Base-by-base conservation (phyloP, 2,329 filamentous ascomycete genomes). In the Cyclaneusma minus region DNA sequence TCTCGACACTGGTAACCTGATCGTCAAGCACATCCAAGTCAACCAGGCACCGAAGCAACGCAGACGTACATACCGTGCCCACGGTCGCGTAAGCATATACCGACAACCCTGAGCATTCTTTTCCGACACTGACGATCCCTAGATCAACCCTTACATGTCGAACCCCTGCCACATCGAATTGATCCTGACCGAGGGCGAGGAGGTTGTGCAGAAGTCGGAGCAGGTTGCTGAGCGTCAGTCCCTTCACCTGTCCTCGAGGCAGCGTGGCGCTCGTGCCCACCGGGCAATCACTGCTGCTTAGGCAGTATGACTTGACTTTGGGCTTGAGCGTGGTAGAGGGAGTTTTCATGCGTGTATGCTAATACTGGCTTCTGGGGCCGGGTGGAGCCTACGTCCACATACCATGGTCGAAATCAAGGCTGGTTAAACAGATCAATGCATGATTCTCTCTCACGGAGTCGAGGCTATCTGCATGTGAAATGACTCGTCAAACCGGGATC, bases 121-220 rank as follows among this genome's bases (percentile, higher is more conserved):
- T 28, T 26, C 44, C 56, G 43, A 55, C 35, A 28, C 24, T n/a
- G 8, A 15, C 21, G 28, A 21, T 35, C 7, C 11, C 8, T 36
- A 94, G 85, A 98, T 98, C 70, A 98, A 98, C 78, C 89, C 89
- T 40, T 98, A 95, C 76, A 95, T 98, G 91, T 94, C 85, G 48
- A 92, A 92, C 77, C 89, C 89, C 48, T 98, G 87, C 81, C 89
- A 98, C 78, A 93, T 98, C 62, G 91, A 98, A 71, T 69, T 98
- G 52, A 98, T 98, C 74, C 75, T 98, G 49, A 93, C 87, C 55
- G 91, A 98, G 74, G 84, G 70, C 51, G 80, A 91, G 55, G 91
- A 98, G 73, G 73, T 79, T 48, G 83, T 98, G 49, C 72, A 85
- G 66, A 98, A 98, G 78, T 75, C 74, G 37, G 68, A 75, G 46